These are phyloP conservation scores for Ettlia oleoabundans DNA, from an alignment of 139 green algal genomes.

Conservation along the genomic window DNA sequence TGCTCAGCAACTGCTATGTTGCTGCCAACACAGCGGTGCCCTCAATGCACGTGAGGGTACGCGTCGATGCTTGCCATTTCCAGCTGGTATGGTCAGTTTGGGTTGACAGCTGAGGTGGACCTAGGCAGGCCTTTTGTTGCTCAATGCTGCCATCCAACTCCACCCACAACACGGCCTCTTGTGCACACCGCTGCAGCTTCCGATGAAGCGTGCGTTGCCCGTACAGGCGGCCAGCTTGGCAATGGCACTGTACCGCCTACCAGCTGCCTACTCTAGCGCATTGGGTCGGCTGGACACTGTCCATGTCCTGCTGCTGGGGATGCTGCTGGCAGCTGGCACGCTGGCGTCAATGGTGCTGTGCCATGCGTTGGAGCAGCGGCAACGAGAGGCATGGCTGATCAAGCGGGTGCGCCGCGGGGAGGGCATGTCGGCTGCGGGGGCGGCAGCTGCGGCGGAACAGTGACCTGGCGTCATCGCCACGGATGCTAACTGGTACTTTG, in stretches of 20 bases:
- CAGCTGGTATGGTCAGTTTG: no score
- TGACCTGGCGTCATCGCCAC: background rate
- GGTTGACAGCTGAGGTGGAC: no score
- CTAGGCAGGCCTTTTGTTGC: background rate
- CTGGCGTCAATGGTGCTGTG: background rate
- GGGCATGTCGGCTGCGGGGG: background rate
- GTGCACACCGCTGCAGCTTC: background rate
- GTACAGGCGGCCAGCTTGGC: background rate
- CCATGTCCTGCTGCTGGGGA: slow-evolving; percentile 24
- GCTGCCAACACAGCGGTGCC: background rate
- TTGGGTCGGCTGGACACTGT: slow-evolving; percentile 9
- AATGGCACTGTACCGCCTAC: slow-evolving; percentile 14
- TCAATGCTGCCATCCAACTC: background rate
- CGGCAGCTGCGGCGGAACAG: background rate
- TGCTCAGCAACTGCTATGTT: background rate
- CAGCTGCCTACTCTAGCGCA: background rate
- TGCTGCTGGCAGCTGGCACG: background rate
- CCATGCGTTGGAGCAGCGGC: background rate
- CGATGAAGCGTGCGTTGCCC: background rate
- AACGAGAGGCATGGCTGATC: background rate
- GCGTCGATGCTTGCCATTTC: no score
- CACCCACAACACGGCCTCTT: background rate
- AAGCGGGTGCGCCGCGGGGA: background rate
- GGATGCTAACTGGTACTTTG: background rate
- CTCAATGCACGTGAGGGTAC: no score